Evolutionary conservation across 2,329 filamentous ascomycete species (phyloP).

Genomic region (Xylariaceae sp.): DNA sequence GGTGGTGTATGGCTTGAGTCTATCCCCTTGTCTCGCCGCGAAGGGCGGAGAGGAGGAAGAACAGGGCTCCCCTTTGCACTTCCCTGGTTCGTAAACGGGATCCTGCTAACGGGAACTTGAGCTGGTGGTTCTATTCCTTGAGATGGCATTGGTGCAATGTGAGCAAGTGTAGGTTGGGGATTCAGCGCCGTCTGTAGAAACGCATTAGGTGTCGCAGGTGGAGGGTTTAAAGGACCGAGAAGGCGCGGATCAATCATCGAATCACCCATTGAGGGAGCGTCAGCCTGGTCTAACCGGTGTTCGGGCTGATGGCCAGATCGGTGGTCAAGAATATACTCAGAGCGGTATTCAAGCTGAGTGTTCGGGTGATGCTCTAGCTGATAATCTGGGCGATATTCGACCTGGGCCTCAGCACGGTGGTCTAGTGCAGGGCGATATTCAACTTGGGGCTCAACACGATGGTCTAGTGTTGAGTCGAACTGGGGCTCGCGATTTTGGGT

Average conservation of each 20-base stretch:
- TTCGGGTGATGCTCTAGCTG: constrained; percentile 19
- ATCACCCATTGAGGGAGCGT: constrained; percentile 23
- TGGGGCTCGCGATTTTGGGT: constrained; percentile 23
- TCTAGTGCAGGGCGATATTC: constrained; percentile 26
- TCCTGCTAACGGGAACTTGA: constrained; percentile 34
- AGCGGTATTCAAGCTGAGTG: constrained; percentile 17
- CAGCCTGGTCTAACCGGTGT: constrained; percentile 21
- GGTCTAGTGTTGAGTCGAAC: constrained; percentile 20
- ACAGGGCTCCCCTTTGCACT: constrained; percentile 42
- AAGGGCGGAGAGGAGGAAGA: constrained; percentile 46
- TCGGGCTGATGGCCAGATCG: constrained; percentile 19
- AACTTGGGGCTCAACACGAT: constrained; percentile 21
- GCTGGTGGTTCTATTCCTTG: constrained; percentile 30
- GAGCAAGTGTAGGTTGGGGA: constrained; percentile 37
- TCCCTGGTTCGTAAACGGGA: constrained; percentile 44
- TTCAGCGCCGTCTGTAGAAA: constrained; percentile 50
- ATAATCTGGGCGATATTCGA: constrained; percentile 23
- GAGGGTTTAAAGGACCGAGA: constrained; percentile 31
- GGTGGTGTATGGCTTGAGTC: constrained; percentile 34
- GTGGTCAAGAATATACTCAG: constrained; percentile 21
- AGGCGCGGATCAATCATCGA: constrained; percentile 42
- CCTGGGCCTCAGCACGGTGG: constrained; percentile 21
- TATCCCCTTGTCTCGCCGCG: constrained; percentile 37
- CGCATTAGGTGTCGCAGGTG: constrained; percentile 36
- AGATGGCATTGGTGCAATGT: constrained; percentile 41